These are phyloP conservation scores for Claviceps digitariae DNA, from an alignment of 2,329 filamentous ascomycete species.

Conservation along the genomic window DNA sequence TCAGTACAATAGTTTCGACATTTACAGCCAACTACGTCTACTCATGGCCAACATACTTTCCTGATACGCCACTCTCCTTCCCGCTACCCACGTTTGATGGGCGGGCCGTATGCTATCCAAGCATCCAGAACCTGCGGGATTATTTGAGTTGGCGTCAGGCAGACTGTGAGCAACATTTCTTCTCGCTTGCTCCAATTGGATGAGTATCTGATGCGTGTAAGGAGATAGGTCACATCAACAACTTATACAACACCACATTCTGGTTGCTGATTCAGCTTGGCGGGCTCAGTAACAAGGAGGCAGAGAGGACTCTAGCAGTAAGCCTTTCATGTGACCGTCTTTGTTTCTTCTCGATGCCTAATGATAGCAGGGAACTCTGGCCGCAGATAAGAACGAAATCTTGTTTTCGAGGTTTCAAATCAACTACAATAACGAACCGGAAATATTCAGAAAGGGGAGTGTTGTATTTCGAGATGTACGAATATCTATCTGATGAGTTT, in stretches of 20 bases:
- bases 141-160: slow-evolving; percentile 97
- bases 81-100: slow-evolving; percentile 88
- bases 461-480: slow-evolving; percentile 71
- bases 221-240: slow-evolving; percentile 80
- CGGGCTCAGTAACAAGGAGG: slow-evolving; percentile 60
- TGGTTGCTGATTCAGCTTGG: slow-evolving; percentile 77
- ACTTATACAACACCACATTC: slow-evolving; percentile 95
- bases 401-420: slow-evolving; percentile 78
- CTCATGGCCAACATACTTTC: slow-evolving; percentile 66
- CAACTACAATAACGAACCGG: slow-evolving; percentile 94
- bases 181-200: too few relatives aligned
- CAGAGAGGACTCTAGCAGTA: slow-evolving; percentile 68
- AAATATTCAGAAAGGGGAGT: slow-evolving; percentile 88
- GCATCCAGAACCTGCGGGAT: slow-evolving; percentile 67
- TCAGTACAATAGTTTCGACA: slow-evolving; percentile 80
- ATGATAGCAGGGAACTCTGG: slow-evolving; percentile 55
- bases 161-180: slow-evolving; percentile 52
- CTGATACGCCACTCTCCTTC: slow-evolving; percentile 52
- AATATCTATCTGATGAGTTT: not conserved
- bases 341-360: slow-evolving; percentile 8
- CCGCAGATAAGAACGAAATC: slow-evolving; percentile 91
- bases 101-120: slow-evolving; percentile 80
- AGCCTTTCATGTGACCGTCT: not conserved
- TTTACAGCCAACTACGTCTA: slow-evolving; percentile 87
- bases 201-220: slow-evolving; percentile 11